A percentile compares a stretch with the other conserved stretches of the same genome.
Evolutionary conservation across 192 early-diverging fungal species (phyloP).

Genomic region (Allomyces macrogynus): DNA sequence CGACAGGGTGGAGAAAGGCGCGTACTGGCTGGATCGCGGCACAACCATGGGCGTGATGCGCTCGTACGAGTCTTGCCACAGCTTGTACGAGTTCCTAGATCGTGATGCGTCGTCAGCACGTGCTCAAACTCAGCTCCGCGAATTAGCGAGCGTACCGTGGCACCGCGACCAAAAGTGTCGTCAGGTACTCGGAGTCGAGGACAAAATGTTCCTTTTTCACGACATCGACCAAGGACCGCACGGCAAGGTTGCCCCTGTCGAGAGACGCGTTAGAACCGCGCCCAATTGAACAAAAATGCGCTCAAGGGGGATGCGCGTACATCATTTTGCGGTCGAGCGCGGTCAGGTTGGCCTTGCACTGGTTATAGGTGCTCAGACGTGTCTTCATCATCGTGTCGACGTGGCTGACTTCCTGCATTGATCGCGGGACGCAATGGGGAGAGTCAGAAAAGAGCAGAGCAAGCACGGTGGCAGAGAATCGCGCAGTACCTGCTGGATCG

Average conservation of each 20-base stretch:
- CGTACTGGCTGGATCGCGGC: slow-evolving; percentile 73
- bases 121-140: no score
- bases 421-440: no score
- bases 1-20: slow-evolving; percentile 4
- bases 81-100: slow-evolving; percentile 37
- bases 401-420: slow-evolving; percentile 53
- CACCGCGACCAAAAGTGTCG: slow-evolving; percentile 82
- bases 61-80: slow-evolving; percentile 80
- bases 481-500: slow-evolving; percentile 46
- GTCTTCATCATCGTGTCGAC: slow-evolving; percentile 81
- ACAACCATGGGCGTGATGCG: slow-evolving; percentile 84
- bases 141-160: slow-evolving; percentile 40
- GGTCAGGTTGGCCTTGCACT: slow-evolving; percentile 58
- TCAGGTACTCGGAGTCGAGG: slow-evolving; percentile 80
- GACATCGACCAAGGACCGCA: slow-evolving; percentile 61
- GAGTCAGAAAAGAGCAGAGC: no score
- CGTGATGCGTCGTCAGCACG: neutral
- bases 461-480: no score
- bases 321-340: slow-evolving; percentile 64
- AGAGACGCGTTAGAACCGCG: neutral
- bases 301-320: slow-evolving; percentile 16
- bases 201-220: slow-evolving; percentile 86
- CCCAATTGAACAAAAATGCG: no score
- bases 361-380: slow-evolving; percentile 70
- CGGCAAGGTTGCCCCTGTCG: slow-evolving; percentile 68